These are phyloP conservation scores for Beauveria caledonica DNA, from an alignment of 2,329 filamentous ascomycete species.

Conservation along the genomic window DNA sequence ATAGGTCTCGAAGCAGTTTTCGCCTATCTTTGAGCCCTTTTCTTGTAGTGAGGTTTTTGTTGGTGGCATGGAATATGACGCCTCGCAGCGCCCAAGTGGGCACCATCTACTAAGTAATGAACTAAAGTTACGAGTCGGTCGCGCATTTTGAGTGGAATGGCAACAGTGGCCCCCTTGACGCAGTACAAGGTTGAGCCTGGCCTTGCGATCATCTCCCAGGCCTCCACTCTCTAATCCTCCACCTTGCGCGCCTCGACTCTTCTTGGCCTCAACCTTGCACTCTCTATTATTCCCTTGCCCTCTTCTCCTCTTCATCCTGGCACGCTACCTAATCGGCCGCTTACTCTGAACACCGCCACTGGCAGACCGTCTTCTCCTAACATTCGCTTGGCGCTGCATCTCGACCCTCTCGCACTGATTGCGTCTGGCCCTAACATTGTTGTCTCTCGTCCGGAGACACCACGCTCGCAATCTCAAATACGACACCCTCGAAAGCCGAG, in stretches of 20 bases:
- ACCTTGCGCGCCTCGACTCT: constrained; percentile 5
- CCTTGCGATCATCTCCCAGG: constrained; percentile 4
- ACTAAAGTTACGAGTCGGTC: background rate
- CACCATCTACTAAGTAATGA: background rate
- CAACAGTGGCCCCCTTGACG: background rate
- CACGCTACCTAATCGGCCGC: background rate
- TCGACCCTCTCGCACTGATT: background rate
- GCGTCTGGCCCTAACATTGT: background rate
- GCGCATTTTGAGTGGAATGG: constrained; percentile 4
- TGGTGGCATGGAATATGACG: background rate
- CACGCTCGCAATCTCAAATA: background rate
- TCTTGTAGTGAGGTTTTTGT: background rate
- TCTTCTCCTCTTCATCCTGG: background rate
- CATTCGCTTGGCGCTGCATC: background rate
- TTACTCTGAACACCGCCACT: background rate
- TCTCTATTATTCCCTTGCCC: background rate
- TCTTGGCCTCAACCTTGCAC: constrained; percentile 6
- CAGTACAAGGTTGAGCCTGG: background rate
- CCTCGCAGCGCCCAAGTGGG: background rate
- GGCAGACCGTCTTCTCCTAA: background rate
- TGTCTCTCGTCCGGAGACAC: background rate
- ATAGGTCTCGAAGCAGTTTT: background rate
- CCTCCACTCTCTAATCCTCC: constrained; percentile 6
- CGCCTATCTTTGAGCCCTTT: background rate
- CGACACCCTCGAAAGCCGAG: background rate